A percentile compares a stretch with the other conserved stretches of the same genome.
Evolutionary conservation across 139 green algal genomes (phyloP).

Genomic region (Dunaliella primolecta): DNA sequence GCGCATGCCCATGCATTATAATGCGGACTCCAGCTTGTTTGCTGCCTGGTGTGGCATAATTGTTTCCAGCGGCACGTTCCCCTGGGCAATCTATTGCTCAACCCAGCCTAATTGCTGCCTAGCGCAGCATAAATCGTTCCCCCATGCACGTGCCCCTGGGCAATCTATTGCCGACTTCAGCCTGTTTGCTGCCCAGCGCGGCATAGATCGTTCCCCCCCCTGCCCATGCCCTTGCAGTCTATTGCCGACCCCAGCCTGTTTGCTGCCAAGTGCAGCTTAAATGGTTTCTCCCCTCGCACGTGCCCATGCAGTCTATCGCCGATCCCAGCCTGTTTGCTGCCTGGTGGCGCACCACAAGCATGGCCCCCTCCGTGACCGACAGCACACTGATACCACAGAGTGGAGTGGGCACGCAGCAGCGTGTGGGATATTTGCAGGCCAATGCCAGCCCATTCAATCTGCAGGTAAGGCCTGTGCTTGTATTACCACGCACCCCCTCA

Average conservation of each 20-base stretch:
- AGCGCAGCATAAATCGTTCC: not conserved
- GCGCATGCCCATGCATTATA: not conserved
- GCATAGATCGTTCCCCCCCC: no score
- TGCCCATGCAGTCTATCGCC: not conserved
- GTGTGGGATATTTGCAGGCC: not conserved
- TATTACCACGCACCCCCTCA: no score
- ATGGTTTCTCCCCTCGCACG: no score
- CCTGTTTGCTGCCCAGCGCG: no score
- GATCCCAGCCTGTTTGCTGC: not conserved
- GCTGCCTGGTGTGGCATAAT: not conserved
- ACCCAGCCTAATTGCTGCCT: not conserved
- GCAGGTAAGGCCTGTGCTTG: not conserved
- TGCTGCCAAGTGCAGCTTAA: not conserved
- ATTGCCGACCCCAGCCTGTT: not conserved
- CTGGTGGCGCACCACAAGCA: not conserved
- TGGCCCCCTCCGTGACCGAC: not conserved
- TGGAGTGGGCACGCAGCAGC: not conserved
- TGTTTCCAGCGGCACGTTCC: no score
- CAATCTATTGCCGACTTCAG: no score
- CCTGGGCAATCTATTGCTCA: not conserved
- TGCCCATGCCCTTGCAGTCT: not conserved
- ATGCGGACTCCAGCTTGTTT: not conserved
- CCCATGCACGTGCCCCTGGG: not conserved
- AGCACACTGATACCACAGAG: not conserved
- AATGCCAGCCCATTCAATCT: not conserved